A percentile compares a stretch with the other conserved stretches of the same genome.
These are phyloP conservation scores for Xerocomus minutiporus DNA, from an alignment of 1,284 basidiomycete genomes.

Conservation along the genomic window DNA sequence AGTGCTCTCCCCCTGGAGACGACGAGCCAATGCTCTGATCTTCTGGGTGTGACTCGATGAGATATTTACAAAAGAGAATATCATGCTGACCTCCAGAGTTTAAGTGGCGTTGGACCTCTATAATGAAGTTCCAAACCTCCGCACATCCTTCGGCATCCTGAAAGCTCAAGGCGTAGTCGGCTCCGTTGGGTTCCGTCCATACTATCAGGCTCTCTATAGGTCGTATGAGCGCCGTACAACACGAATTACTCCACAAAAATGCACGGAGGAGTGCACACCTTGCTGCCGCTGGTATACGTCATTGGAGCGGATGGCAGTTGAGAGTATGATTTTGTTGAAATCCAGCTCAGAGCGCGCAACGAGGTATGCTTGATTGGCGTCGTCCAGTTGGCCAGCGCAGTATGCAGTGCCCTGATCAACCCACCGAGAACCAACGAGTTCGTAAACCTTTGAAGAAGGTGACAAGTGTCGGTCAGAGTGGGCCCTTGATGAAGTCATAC, in stretches of 20 bases:
- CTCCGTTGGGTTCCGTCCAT: conserved; percentile 95
- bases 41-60: conserved; percentile 34
- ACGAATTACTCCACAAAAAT: conserved; percentile 2
- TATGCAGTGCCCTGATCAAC: conserved; percentile 92
- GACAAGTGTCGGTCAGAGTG: conserved; percentile 29
- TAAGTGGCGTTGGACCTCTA: conserved; percentile 89
- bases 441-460: conserved; percentile 70
- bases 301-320: conserved; percentile 70
- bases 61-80: conserved; percentile 8
- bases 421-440: conserved; percentile 85
- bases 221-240: conserved; percentile 12
- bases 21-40: conserved; percentile 48
- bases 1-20: conserved; percentile 56
- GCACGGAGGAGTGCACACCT: conserved; percentile 48
- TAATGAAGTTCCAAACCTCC: conserved; percentile 97
- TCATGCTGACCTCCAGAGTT: conserved; percentile 50
- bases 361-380: conserved; percentile 74
- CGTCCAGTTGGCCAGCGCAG: conserved; percentile 83
- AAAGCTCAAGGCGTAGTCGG: conserved; percentile 95
- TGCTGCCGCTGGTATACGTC: conserved; percentile 93
- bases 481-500: conserved; percentile 33
- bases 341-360: conserved; percentile 80
- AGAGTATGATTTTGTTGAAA: conserved; percentile 65
- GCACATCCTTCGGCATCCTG: conserved; percentile 94
- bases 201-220: conserved; percentile 90